Evolutionary conservation across 2,329 filamentous ascomycete genomes (phyloP).

Genomic region (Xylariaceae sp.): DNA sequence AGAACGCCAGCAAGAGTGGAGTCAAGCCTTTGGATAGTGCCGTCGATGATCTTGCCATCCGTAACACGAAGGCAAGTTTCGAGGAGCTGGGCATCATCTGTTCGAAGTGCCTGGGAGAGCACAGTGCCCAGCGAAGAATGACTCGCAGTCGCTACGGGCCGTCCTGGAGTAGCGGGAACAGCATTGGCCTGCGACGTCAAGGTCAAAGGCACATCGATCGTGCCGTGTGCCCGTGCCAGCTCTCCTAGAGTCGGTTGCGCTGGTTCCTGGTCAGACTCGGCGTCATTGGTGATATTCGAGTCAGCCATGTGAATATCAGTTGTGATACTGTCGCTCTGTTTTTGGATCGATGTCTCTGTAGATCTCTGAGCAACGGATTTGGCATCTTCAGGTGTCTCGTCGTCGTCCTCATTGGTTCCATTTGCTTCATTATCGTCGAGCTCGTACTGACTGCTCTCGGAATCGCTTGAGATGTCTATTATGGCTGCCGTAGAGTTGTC

Average conservation of each 20-base stretch:
- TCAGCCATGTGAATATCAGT: conserved; percentile 30
- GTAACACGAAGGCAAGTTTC: conserved; percentile 85
- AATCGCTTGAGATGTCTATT: conserved; percentile 56
- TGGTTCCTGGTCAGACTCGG: conserved; percentile 44
- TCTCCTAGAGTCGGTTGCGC: conserved; percentile 77
- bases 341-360: conserved; percentile 20
- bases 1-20: conserved; percentile 74
- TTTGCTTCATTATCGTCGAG: conserved; percentile 41
- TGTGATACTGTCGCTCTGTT: conserved; percentile 27
- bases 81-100: conserved; percentile 82
- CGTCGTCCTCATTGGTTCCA: conserved; percentile 14
- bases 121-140: conserved; percentile 83
- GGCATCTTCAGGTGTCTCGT: conserved; percentile 2
- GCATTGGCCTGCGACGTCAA: conserved; percentile 39
- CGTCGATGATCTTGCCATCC: conserved; percentile 70
- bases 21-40: conserved; percentile 86
- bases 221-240: conserved; percentile 66
- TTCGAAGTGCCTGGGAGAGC: conserved; percentile 87
- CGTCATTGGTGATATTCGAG: conserved; percentile 28
- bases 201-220: conserved; percentile 69
- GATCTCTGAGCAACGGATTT: conserved; percentile 7
- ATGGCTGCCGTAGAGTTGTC: conserved; percentile 34
- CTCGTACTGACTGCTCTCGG: conserved; percentile 43
- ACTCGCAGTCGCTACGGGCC: conserved; percentile 55
- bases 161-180: conserved; percentile 40